These are phyloP conservation scores for Leptosphaerulina australis DNA, from an alignment of 2,329 filamentous ascomycete species.

Conservation along the genomic window DNA sequence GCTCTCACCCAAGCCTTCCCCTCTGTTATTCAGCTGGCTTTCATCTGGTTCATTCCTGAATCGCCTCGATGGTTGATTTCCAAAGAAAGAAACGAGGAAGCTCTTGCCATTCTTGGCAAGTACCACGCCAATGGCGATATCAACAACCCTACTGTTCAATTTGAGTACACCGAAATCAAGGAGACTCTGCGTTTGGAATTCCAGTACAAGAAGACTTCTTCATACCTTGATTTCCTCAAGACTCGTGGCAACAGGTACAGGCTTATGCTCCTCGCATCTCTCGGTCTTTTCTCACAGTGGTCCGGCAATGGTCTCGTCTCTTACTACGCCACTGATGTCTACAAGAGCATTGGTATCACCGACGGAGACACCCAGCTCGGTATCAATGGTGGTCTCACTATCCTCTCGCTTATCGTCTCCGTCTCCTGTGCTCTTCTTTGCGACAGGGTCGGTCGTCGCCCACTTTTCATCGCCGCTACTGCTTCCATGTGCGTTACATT, in stretches of 20 bases:
- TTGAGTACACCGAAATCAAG: slow-evolving; percentile 70
- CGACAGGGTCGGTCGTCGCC: slow-evolving; percentile 59
- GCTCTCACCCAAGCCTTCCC: slow-evolving; percentile 59
- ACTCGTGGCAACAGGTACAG: slow-evolving; percentile 70
- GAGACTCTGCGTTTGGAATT: slow-evolving; percentile 66
- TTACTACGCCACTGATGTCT: slow-evolving; percentile 70
- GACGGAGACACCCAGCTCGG: slow-evolving; percentile 47
- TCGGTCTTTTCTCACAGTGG: slow-evolving; percentile 72
- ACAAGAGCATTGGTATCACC: slow-evolving; percentile 65
- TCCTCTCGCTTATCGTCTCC: slow-evolving; percentile 65
- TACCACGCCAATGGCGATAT: slow-evolving; percentile 68
- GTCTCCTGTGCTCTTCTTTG: slow-evolving; percentile 62
- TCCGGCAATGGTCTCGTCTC: slow-evolving; percentile 70
- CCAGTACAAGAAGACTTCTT: slow-evolving; percentile 55
- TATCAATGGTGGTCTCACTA: slow-evolving; percentile 63
- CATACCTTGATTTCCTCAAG: slow-evolving; percentile 65
- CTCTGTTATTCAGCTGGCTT: slow-evolving; percentile 63
- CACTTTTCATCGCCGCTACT: slow-evolving; percentile 59
- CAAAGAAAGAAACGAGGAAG: slow-evolving; percentile 68
- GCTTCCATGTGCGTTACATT: slow-evolving; percentile 45
- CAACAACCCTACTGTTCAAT: slow-evolving; percentile 66
- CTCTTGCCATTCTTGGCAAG: slow-evolving; percentile 64
- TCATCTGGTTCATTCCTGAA: slow-evolving; percentile 70
- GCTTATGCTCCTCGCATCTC: slow-evolving; percentile 65
- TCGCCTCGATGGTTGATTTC: slow-evolving; percentile 63